phyloP scores from a whole-genome alignment of 2,329 filamentous ascomycete species.

The Pyrenochaeta sp. region DNA sequence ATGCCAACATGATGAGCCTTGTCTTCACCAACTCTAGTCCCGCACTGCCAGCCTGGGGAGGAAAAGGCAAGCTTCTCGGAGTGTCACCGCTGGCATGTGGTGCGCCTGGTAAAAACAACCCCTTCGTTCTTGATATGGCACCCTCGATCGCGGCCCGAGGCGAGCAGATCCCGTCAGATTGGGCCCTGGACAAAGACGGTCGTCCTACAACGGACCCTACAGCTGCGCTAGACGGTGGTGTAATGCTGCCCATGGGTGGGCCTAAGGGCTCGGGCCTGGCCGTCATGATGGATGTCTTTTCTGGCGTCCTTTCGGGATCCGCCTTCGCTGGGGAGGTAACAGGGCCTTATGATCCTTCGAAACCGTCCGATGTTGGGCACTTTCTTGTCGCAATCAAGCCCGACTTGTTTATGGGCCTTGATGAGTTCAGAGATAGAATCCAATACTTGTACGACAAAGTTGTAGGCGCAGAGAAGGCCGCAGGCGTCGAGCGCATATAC shows the following conservation, averaged over 20 bases:
- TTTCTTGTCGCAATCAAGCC: slow-evolving; percentile 73
- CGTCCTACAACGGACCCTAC: slow-evolving; percentile 73
- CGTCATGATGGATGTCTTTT: slow-evolving; percentile 92
- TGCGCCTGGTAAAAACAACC: slow-evolving; percentile 67
- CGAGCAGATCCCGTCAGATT: slow-evolving; percentile 73
- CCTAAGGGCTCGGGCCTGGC: slow-evolving; percentile 80
- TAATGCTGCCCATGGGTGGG: slow-evolving; percentile 87
- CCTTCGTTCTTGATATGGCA: slow-evolving; percentile 79
- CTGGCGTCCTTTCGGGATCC: slow-evolving; percentile 77
- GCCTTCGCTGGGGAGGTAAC: slow-evolving; percentile 82
- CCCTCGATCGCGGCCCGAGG: slow-evolving; percentile 72
- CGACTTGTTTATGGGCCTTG: slow-evolving; percentile 74
- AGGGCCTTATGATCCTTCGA: slow-evolving; percentile 75
- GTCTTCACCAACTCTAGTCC: slow-evolving; percentile 71
- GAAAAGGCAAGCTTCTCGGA: slow-evolving; percentile 72
- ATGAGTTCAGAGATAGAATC: slow-evolving; percentile 73
- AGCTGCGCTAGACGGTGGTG: slow-evolving; percentile 66
- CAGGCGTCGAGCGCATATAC: slow-evolving; percentile 64
- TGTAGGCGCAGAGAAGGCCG: slow-evolving; percentile 60
- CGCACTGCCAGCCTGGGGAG: slow-evolving; percentile 76
- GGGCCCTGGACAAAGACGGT: slow-evolving; percentile 78
- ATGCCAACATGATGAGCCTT: slow-evolving; percentile 68
- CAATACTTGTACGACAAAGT: slow-evolving; percentile 65
- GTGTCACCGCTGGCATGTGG: slow-evolving; percentile 79
- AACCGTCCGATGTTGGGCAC: slow-evolving; percentile 75